These are phyloP conservation scores for Galium porrigens DNA, from an alignment of 305 asterid species.

Conservation along the genomic window DNA sequence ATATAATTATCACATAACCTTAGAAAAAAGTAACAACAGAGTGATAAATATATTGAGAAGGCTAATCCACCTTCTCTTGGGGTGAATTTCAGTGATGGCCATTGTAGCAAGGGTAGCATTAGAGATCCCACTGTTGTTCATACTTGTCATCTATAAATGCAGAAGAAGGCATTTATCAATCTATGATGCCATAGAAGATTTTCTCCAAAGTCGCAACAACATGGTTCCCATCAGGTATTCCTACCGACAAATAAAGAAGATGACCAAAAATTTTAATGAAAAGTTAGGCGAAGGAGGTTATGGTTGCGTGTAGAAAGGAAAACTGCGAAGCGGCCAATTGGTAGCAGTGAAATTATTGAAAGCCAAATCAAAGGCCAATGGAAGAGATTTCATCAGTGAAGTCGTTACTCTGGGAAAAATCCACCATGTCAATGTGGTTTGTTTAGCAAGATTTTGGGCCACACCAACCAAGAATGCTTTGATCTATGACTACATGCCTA, in stretches of 20 bases:
- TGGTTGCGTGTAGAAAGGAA: not conserved
- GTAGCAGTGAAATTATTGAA: not conserved
- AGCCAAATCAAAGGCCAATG: not conserved
- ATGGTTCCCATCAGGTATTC: not conserved
- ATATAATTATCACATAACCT: too few species aligned
- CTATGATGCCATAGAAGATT: not conserved
- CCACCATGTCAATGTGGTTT: not conserved
- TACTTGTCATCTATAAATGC: not conserved
- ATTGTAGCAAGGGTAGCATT: not conserved
- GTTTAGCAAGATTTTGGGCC: not conserved
- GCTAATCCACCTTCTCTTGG: too few species aligned
- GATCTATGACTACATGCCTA: not conserved
- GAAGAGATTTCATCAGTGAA: not conserved
- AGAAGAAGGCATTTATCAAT: not conserved
- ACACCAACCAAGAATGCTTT: not conserved
- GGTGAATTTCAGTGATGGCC: too few species aligned
- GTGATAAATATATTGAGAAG: too few species aligned
- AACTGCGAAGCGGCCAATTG: not conserved
- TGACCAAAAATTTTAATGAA: not conserved
- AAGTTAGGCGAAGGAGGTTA: not conserved
- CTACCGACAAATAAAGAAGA: not conserved
- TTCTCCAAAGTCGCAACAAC: not conserved
- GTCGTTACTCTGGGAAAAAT: not conserved
- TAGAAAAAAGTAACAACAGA: too few species aligned
- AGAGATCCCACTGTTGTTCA: not conserved